Base-by-base conservation (phyloP, 352 stramenopile genomes). In the Globisporangium lucens region DNA sequence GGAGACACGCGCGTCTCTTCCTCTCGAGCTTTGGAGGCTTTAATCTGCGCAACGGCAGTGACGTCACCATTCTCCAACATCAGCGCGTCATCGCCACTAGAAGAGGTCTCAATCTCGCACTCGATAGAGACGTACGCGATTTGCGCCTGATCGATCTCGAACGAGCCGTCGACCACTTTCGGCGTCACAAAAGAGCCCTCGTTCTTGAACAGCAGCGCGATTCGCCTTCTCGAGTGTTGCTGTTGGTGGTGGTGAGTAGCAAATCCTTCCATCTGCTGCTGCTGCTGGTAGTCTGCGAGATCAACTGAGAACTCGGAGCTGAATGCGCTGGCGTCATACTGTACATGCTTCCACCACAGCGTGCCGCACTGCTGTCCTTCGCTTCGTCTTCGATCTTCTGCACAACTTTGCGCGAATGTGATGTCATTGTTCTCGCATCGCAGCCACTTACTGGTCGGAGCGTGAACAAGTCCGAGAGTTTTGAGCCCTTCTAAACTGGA, bases 341-440 rank as follows among this genome's bases (percentile, higher is more conserved):
- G 80, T 12, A 73, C 69, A 58, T 89, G 78, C 1, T 71, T 71
- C 78, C 80, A 89, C 80, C 80, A 89, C 5, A 80, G 41, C 15
- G 75, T 75, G 12, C 80, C 75, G 60, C 74, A 75, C 43, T 67
- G 59, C 53, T 74, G 64, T 13, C 47, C 61, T 43, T 52, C 38
- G 55, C 20, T 20, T 69, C 38, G 52, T 52, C 38, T 27, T 36
- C 61, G 15, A 8, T 49, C 17, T 49, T 43, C 12, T 43, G 36
- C 12, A 43, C 15, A 46, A 58, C 58, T 36, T 53, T 47, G 58
- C 30, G 24, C 27, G 1, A 9, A 36, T n/a, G n/a, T 35, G 29
- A 17, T 41, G 20, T 13, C 30, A 24, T 7, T 53, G 29, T 17
- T 30, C 10, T 56, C 35, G 63, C 8, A 79, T 66, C 22, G 67